phyloP scores from a whole-genome alignment of 169 alveolate species.

The Eimeria praecox region DNA sequence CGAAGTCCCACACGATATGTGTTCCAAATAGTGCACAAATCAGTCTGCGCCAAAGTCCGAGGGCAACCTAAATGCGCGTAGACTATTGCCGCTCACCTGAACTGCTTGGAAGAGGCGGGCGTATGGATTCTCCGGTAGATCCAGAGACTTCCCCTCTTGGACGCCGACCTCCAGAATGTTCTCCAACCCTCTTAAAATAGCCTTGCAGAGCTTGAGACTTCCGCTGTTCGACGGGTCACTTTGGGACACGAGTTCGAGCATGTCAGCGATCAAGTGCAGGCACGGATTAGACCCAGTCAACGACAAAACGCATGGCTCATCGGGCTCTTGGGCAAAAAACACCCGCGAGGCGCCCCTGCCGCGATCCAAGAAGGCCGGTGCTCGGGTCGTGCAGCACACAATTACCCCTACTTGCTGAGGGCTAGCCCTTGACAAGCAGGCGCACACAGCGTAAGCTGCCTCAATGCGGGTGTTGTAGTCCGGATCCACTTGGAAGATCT shows the following conservation, averaged over 20 bases:
- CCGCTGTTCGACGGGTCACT: conserved; percentile 91
- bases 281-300: conserved; percentile 83
- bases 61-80: not conserved
- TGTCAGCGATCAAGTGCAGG: conserved; percentile 89
- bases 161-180: conserved; percentile 90
- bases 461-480: conserved; percentile 92
- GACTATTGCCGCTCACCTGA: conserved; percentile 78
- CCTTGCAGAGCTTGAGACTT: conserved; percentile 91
- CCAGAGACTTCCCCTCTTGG: conserved; percentile 87
- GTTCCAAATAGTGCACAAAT: not conserved
- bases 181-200: conserved; percentile 90
- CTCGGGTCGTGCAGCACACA: conserved; percentile 90
- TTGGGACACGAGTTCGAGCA: conserved; percentile 91
- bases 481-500: conserved; percentile 87
- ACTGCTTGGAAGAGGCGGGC: conserved; percentile 90
- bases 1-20: not conserved
- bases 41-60: not conserved
- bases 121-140: conserved; percentile 92
- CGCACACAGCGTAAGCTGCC: conserved; percentile 94
- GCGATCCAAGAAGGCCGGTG: conserved; percentile 72
- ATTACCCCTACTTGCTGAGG: conserved; percentile 91
- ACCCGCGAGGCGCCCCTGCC: conserved; percentile 50
- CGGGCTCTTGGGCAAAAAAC: conserved; percentile 59
- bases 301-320: conserved; percentile 77
- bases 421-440: conserved; percentile 90